phyloP scores from a whole-genome alignment of 331 rosid species.

The Quercus phellos region DNA sequence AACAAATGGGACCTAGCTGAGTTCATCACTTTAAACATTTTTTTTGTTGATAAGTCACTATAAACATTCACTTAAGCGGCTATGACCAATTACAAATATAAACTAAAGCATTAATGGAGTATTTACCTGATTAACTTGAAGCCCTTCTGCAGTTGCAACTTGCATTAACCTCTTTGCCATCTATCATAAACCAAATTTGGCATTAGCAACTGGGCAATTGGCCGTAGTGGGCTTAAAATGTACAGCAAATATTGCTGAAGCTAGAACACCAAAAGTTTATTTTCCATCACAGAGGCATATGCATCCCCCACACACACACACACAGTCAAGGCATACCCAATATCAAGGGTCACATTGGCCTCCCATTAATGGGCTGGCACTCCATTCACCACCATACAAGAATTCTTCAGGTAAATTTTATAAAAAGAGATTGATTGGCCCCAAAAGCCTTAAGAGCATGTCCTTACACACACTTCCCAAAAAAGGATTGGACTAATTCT shows the following conservation, averaged over 20 bases:
- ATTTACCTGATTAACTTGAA: conserved; percentile 79
- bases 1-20: neutral
- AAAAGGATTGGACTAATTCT: no score
- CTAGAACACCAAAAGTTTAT: neutral
- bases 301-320: neutral
- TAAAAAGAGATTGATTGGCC: neutral
- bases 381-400: neutral
- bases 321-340: neutral
- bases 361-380: neutral
- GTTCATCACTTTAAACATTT: neutral
- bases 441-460: neutral
- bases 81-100: conserved; percentile 11
- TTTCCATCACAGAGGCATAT: neutral
- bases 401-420: neutral
- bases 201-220: conserved; percentile 5
- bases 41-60: no score
- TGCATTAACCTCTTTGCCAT: conserved; percentile 87
- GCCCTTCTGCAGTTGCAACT: conserved; percentile 76
- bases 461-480: no score
- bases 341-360: neutral
- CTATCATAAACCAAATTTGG: conserved; percentile 42
- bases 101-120: conserved; percentile 2
- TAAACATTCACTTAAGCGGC: neutral
- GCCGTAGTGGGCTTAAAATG: neutral
- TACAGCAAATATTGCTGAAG: conserved; percentile 4